Evolutionary conservation across 495 filamentous ascomycete genomes (phyloP), one percentile per base, ranked within the genome.

Genomic region (Penicillium antarcticum): DNA sequence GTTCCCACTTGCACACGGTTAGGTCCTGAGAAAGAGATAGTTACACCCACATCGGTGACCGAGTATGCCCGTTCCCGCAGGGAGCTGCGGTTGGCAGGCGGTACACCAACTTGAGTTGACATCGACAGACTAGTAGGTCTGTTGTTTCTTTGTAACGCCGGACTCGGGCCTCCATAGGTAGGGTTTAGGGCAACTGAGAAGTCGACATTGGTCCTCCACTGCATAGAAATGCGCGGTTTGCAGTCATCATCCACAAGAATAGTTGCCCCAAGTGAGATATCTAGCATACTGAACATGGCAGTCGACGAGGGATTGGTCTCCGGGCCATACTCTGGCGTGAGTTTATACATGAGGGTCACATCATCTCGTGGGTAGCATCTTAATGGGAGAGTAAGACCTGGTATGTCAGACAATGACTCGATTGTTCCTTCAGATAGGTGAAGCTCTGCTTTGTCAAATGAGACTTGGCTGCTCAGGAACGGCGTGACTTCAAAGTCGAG

Each of bases 401-500:
- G 77, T 12, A 70, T 67, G 40, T 82, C 65, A 42, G 80, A 86
- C n/a, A 91, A 72, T 52, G 83, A 76, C 51, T 87, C 84, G 9
- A 90, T 82, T 6, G 68, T 77, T 41, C 89, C 91, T 18, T 85
- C 84, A 38, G 76, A 77, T 11, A 95, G 63, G 6, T 69, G 58
- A 45, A 95, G 73, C n/a, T 80, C 67, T 40, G 91, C 84, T 42
- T 80, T 79, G 44, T 86, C 74, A 26, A 97, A 80, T 6, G 69
- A 63, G 40, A 91, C 81, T 61, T 87, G 83, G 57, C 83, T 89
- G 33, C 83, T 81, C 42, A 89, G 80, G 53, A 89, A 91, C 17
- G 90, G 85, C 0, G 89, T 92, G 46, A 95, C 86, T 67, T 97
- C 92, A 43, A 96, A 74, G 66, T 96, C 91, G 14, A 97, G 76